These are phyloP conservation scores for Abrus pulchellus DNA, from an alignment of 306 rosid genomes.

Conservation along the genomic window DNA sequence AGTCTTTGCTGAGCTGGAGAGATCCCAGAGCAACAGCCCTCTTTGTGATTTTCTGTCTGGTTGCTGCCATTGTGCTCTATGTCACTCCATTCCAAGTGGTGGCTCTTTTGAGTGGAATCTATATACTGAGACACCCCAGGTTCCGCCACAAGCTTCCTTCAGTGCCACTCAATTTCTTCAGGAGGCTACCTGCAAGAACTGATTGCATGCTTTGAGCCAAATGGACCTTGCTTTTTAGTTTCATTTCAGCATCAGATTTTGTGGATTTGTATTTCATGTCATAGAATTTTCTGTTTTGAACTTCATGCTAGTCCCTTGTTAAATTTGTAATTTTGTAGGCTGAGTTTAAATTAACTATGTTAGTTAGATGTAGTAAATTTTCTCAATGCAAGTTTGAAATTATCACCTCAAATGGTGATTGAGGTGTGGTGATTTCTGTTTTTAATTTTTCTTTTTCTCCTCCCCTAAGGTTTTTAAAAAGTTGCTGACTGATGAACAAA, in stretches of 20 bases:
- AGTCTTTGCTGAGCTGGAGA: conserved; percentile 97
- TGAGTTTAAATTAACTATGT: conserved; percentile 60
- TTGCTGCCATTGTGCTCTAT: conserved; percentile 90
- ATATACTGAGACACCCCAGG: conserved; percentile 92
- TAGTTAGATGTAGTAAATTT: conserved; percentile 46
- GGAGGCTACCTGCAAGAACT: conserved; percentile 96
- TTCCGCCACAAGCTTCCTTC: conserved; percentile 98
- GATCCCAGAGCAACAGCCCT: conserved; percentile 96
- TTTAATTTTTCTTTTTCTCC: background rate
- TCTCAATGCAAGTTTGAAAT: conserved; percentile 25
- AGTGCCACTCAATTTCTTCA: conserved; percentile 93
- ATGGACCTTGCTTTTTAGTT: conserved; percentile 41
- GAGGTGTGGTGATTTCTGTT: conserved; percentile 23
- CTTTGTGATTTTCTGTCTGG: conserved; percentile 89
- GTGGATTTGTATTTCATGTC: conserved; percentile 58
- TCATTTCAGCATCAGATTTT: conserved; percentile 55
- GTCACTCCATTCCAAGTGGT: conserved; percentile 96
- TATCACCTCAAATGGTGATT: conserved; percentile 5
- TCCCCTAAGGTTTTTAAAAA: background rate
- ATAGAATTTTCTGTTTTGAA: conserved; percentile 53
- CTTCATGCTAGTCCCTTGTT: conserved; percentile 49
- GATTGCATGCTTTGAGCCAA: conserved; percentile 91
- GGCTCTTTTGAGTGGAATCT: conserved; percentile 87
- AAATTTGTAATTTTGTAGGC: conserved; percentile 68
- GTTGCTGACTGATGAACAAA: background rate